Conservation (phyloP, 1,284 basidiomycete genomes). For the Moesziomyces aphidis region DNA sequence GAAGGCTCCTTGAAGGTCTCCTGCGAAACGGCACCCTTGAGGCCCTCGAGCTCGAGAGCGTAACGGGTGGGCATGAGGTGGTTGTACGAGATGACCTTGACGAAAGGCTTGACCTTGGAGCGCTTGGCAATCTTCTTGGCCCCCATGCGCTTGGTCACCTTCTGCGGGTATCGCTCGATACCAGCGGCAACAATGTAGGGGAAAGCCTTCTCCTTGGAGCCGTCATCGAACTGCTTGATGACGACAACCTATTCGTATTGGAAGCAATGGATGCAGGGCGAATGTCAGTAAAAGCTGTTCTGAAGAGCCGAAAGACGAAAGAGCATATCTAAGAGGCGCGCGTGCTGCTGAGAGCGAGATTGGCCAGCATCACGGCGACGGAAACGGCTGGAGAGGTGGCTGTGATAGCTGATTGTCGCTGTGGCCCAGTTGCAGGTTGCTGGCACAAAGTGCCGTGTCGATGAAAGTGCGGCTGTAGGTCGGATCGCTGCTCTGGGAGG, state of each 20-base stretch:
- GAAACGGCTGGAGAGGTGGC: too few species aligned
- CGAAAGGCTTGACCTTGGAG: conserved; percentile 68
- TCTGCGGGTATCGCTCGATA: conserved; percentile 67
- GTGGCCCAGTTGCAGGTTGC: too few species aligned
- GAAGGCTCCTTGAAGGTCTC: conserved; percentile 68
- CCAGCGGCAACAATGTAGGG: conserved; percentile 66
- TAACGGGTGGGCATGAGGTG: conserved; percentile 68
- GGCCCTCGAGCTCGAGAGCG: conserved; percentile 67
- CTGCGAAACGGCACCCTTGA: conserved; percentile 64
- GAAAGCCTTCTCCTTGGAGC: conserved; percentile 66
- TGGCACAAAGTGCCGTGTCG: too few species aligned
- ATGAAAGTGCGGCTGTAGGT: too few species aligned
- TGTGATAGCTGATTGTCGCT: too few species aligned
- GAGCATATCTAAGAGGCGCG: too few species aligned
- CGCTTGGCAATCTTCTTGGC: conserved; percentile 68
- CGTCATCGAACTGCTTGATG: conserved; percentile 68
- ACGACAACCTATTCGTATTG: conserved; percentile 61
- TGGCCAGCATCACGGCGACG: too few species aligned
- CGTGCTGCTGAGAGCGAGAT: too few species aligned
- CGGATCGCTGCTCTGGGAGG: too few species aligned
- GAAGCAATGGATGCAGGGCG: not conserved
- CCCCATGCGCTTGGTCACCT: conserved; percentile 68
- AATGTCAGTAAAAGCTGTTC: conserved; percentile 5
- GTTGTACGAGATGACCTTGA: conserved; percentile 68
- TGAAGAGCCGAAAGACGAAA: not conserved